These are phyloP conservation scores for Aspergillus sp. DNA, from an alignment of 2,329 filamentous ascomycete species.

Conservation along the genomic window DNA sequence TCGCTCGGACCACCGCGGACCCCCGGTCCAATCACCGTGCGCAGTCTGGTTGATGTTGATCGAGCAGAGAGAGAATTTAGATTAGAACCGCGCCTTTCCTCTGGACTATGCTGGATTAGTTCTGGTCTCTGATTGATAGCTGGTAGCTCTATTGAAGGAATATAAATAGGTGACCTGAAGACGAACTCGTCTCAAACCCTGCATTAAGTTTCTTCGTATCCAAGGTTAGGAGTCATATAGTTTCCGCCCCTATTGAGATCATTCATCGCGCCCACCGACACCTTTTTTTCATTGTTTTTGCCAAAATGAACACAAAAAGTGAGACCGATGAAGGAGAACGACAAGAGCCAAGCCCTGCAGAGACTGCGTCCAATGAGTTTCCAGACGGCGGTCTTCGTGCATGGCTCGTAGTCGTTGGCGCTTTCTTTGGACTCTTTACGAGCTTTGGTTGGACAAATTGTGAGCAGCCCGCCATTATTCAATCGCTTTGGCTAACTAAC, in stretches of 20 bases:
- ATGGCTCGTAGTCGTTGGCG: slow-evolving; percentile 51
- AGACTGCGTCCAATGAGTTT: not conserved
- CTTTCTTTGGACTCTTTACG: slow-evolving; percentile 48
- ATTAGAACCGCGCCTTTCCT: not conserved
- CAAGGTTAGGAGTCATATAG: too few relatives aligned
- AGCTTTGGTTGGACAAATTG: slow-evolving; percentile 54
- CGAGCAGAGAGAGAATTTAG: too few relatives aligned
- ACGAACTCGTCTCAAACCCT: too few relatives aligned
- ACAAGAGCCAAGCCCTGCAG: too few relatives aligned
- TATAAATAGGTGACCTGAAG: not conserved
- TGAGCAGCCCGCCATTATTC: slow-evolving; percentile 23
- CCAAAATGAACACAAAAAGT: not conserved
- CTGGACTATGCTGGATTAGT: not conserved
- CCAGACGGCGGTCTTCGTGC: slow-evolving; percentile 26
- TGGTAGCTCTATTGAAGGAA: not conserved
- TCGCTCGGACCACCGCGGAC: not conserved
- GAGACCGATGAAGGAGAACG: not conserved
- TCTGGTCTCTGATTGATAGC: slow-evolving; percentile 5
- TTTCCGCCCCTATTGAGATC: too few relatives aligned
- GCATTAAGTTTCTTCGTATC: too few relatives aligned
- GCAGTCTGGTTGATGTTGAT: not conserved
- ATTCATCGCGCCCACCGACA: too few relatives aligned
- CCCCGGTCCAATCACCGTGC: not conserved
- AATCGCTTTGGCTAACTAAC: slow-evolving; percentile 6
- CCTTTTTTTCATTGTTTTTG: not conserved